Percentiles rank a stretch among this genome's conserved stretches.
phyloP scores from a whole-genome alignment of 257 asterid species.

The Vinca minor region DNA sequence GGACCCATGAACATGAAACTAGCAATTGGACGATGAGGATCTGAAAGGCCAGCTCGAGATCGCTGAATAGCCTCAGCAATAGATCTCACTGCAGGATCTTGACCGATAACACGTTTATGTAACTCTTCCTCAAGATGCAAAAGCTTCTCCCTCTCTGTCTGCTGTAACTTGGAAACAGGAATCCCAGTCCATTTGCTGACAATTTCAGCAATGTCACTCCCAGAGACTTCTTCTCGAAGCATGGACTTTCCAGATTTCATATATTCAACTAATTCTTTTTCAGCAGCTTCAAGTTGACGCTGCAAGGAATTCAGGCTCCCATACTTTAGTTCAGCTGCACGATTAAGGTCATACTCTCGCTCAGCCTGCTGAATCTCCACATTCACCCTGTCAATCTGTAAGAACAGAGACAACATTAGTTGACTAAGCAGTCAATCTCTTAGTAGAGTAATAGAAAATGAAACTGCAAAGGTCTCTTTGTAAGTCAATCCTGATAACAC shows the following conservation, averaged over 20 bases:
- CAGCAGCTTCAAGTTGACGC: conserved; percentile 80
- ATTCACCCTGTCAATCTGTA: conserved; percentile 86
- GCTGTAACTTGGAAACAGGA: conserved; percentile 79
- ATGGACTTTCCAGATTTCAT: conserved; percentile 82
- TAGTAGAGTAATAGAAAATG: background rate
- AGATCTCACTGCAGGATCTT: conserved; percentile 84
- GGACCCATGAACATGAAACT: conserved; percentile 99
- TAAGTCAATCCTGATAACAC: background rate
- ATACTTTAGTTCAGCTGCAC: conserved; percentile 91
- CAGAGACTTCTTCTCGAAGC: conserved; percentile 90
- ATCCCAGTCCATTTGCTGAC: conserved; percentile 99
- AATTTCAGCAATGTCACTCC: conserved; percentile 76
- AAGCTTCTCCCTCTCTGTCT: conserved; percentile 80
- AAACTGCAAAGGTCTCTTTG: background rate
- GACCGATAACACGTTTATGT: conserved; percentile 78
- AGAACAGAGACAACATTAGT: conserved; percentile 2
- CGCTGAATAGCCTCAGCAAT: conserved; percentile 94
- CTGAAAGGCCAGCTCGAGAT: conserved; percentile 92
- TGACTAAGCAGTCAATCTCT: background rate
- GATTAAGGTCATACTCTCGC: conserved; percentile 89
- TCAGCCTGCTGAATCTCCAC: conserved; percentile 97
- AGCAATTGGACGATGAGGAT: conserved; percentile 94
- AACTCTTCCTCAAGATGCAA: conserved; percentile 74
- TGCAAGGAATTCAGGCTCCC: conserved; percentile 82
- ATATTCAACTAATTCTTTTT: conserved; percentile 67